Evolutionary conservation across 345 rosid species (phyloP).

Genomic region (Moricandia arvensis): DNA sequence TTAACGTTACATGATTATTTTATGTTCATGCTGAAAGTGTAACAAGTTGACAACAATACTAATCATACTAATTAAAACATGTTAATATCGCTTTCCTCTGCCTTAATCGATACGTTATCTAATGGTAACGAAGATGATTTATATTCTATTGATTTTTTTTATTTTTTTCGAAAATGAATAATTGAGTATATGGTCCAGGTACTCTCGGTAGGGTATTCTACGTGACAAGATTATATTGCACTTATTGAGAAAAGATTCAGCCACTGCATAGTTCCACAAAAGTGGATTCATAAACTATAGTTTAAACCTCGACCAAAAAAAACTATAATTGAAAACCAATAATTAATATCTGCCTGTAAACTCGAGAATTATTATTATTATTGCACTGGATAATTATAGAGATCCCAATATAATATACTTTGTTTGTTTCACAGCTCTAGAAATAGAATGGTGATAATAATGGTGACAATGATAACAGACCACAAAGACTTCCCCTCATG

Average conservation of each 20-base stretch:
- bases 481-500: neutral
- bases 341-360: constrained; percentile 7
- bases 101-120: neutral
- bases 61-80: neutral
- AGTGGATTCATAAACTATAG: constrained; percentile 14
- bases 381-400: constrained; percentile 17
- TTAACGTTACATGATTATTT: constrained; percentile 7
- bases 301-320: neutral
- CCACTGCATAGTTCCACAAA: constrained; percentile 33
- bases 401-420: neutral
- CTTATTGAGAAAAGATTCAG: constrained; percentile 20
- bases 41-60: neutral
- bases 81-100: neutral
- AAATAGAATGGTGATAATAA: constrained; percentile 2
- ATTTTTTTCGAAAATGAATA: neutral
- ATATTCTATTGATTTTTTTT: neutral
- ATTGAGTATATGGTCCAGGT: constrained; percentile 8
- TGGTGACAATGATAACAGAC: constrained; percentile 14
- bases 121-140: neutral
- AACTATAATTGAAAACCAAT: neutral
- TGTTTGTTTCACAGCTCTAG: neutral
- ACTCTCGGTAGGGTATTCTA: constrained; percentile 17
- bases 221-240: constrained; percentile 21
- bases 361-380: constrained; percentile 10
- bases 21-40: neutral